These are phyloP conservation scores for Lagerstroemia speciosa DNA, from an alignment of 345 rosid species.

Conservation along the genomic window DNA sequence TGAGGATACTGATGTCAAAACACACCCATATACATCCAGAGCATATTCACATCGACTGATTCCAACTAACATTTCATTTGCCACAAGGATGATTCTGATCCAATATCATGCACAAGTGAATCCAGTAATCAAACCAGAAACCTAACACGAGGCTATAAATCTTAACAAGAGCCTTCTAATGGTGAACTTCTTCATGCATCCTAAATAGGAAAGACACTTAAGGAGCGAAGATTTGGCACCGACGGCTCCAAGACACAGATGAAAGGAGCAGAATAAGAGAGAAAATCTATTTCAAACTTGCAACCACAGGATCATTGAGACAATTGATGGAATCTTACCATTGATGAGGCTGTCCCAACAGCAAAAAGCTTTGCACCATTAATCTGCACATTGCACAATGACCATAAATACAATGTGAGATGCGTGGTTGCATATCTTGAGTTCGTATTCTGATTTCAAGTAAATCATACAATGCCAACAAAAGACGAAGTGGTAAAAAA, in stretches of 20 bases:
- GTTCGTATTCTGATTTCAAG: background rate
- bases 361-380: conserved; percentile 91
- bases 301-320: background rate
- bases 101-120: no score
- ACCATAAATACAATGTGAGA: background rate
- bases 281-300: background rate
- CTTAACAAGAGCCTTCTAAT: background rate
- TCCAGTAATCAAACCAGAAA: no score
- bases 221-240: background rate
- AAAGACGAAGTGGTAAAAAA: background rate
- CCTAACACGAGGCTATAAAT: no score
- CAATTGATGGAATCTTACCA: background rate
- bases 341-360: conserved; percentile 76
- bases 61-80: background rate
- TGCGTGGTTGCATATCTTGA: background rate
- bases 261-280: background rate
- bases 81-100: background rate
- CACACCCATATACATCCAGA: no score
- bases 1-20: no score
- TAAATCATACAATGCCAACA: background rate
- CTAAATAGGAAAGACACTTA: background rate
- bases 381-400: conserved; percentile 46
- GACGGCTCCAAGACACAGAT: background rate
- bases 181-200: background rate
- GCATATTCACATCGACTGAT: background rate